Conservation (phyloP, 2,329 filamentous ascomycete species). For the Rhexocercosporidium sp. region DNA sequence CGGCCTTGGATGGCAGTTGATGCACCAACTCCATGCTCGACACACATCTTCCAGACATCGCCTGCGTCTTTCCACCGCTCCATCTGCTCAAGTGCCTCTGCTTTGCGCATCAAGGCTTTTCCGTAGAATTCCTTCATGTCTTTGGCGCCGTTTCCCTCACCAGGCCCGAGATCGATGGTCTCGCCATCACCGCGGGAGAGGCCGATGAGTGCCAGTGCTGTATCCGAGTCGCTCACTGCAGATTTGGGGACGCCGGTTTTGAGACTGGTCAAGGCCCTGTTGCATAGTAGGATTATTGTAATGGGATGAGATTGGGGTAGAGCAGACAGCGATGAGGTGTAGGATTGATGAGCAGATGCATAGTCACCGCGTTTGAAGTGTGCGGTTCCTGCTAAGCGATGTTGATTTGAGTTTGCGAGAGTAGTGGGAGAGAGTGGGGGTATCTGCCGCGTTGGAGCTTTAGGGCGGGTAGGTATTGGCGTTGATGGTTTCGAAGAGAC, state of each 20-base stretch:
- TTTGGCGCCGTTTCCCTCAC: slow-evolving; percentile 67
- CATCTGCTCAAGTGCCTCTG: slow-evolving; percentile 93
- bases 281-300: slow-evolving; percentile 86
- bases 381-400: slow-evolving; percentile 80
- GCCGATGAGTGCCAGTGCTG: slow-evolving; percentile 80
- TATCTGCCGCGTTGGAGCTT: slow-evolving; percentile 53
- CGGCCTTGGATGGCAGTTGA: slow-evolving; percentile 82
- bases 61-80: slow-evolving; percentile 91
- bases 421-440: slow-evolving; percentile 72
- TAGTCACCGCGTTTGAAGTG: slow-evolving; percentile 97
- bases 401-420: slow-evolving; percentile 75
- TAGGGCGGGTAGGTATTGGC: slow-evolving; percentile 51
- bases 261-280: slow-evolving; percentile 85
- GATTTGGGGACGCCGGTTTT: slow-evolving; percentile 93
- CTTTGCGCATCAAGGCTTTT: slow-evolving; percentile 92
- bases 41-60: slow-evolving; percentile 78
- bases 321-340: slow-evolving; percentile 75
- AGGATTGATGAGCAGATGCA: slow-evolving; percentile 81
- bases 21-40: slow-evolving; percentile 87
- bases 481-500: slow-evolving; percentile 50
- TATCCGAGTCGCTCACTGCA: slow-evolving; percentile 83
- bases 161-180: slow-evolving; percentile 69
- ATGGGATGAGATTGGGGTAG: slow-evolving; percentile 83
- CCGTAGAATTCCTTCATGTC: slow-evolving; percentile 94
- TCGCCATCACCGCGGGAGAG: slow-evolving; percentile 79